Base-by-base conservation (phyloP, 352 stramenopile species). In the Phytophthora ohioensis region DNA sequence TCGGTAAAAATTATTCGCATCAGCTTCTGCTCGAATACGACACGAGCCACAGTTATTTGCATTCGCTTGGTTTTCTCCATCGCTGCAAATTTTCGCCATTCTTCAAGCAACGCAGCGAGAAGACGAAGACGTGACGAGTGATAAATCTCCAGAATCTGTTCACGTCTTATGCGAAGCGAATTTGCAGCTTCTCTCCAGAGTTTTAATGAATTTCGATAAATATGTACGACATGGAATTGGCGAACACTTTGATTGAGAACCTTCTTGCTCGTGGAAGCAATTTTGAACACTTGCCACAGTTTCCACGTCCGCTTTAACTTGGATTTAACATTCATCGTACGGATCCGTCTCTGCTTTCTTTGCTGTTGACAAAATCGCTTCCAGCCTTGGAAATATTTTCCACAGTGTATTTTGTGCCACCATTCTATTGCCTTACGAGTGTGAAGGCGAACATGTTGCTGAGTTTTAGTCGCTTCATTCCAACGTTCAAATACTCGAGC, bases 41-140 rank as follows among this genome's bases (percentile, higher is more conserved):
- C 69, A 13, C 43, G 63, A 27, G 73, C 71, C 1, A 85, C 51
- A 0, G 77, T 75, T 4, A 27, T 43, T 45, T 80, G 75, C n/a
- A 76, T 39, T n/a, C 39, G 47, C 27, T 69, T 68, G 0, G 64
- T 80, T 31, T 64, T 66, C 13, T 54, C 64, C 0, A 45, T 38
- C 5, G 71, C 52, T 10, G 72, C 47, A 41, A 79, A 75, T 4
- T 57, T 59, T 21, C 67, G 61, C 79, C 79, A 87, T 12, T 73
- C 65, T 3, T 36, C 5, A 8, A 84, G 15, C 5, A 87, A 52
- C 1, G 49, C 65, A 57, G 71, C 51, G 13, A 82, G 52, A 17
- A 79, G 58, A 36, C 64, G 64, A 10, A 79, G 12, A 12, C 79
- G 70, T 17, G 73, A 81, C 1, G 72, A 68, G 3, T 70, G 58